These are phyloP conservation scores for Coix lacrymajobi DNA, from an alignment of 176 grass and related monocot genomes.

Conservation along the genomic window DNA sequence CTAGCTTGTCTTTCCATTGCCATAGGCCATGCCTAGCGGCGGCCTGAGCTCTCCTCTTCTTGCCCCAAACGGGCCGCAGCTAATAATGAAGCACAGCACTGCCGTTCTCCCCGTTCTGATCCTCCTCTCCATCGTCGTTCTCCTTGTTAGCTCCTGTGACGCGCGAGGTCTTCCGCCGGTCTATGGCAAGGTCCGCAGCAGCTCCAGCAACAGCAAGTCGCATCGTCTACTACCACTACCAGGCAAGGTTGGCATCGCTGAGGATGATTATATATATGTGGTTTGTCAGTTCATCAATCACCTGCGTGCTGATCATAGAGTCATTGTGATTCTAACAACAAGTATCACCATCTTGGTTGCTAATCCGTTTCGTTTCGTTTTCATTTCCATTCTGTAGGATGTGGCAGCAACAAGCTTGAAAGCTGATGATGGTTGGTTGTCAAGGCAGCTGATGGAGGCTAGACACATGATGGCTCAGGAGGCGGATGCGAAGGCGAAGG, in stretches of 20 bases:
- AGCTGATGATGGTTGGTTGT: neutral
- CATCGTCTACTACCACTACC: constrained; percentile 19
- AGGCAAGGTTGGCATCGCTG: constrained; percentile 36
- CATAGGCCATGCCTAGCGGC: constrained; percentile 13
- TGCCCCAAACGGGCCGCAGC: constrained; percentile 5
- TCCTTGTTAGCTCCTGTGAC: constrained; percentile 36
- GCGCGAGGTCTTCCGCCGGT: constrained; percentile 20
- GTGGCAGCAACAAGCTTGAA: neutral
- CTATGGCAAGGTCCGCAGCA: neutral
- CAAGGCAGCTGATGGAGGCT: neutral
- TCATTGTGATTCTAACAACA: neutral
- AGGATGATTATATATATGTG: neutral
- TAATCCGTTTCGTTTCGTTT: neutral
- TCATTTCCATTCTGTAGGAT: constrained; percentile 23
- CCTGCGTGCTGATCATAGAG: neutral
- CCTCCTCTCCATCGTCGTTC: constrained; percentile 34
- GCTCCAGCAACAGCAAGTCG: neutral
- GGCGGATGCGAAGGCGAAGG: neutral
- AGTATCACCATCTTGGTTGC: neutral
- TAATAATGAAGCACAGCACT: constrained; percentile 25
- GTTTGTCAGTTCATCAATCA: neutral
- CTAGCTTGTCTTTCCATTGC: neutral
- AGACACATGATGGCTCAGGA: neutral
- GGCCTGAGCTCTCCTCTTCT: constrained; percentile 6
- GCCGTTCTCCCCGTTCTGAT: constrained; percentile 26